These are phyloP conservation scores for Lecanosticta acicola DNA, from an alignment of 2,329 filamentous ascomycete species.

Conservation along the genomic window DNA sequence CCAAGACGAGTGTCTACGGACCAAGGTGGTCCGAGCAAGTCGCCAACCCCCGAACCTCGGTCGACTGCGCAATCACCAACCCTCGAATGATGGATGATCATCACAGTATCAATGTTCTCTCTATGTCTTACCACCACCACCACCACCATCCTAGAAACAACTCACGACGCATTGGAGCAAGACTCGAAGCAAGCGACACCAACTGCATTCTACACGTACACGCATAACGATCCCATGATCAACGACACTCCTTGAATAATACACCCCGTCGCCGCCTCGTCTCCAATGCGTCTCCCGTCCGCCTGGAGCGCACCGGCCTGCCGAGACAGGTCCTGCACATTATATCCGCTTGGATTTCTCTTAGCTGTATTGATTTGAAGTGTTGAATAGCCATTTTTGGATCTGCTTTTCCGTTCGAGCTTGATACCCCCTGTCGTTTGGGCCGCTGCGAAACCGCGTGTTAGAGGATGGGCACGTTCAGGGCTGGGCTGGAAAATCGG, in stretches of 20 bases:
- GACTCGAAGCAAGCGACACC: no score
- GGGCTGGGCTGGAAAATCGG: not conserved
- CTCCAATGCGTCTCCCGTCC: not conserved
- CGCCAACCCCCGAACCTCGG: not conserved
- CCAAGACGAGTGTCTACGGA: conserved; percentile 6
- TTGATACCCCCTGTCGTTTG: not conserved
- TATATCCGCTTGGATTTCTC: not conserved
- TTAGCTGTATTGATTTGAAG: not conserved
- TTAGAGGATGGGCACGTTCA: not conserved
- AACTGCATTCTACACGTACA: not conserved
- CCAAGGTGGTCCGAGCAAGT: no score
- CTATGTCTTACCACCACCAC: not conserved
- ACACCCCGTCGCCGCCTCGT: not conserved
- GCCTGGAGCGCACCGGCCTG: not conserved
- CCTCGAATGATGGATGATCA: not conserved
- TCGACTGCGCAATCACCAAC: not conserved
- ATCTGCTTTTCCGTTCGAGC: not conserved
- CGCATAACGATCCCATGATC: not conserved
- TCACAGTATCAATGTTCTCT: not conserved
- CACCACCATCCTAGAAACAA: not conserved
- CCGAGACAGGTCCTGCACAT: not conserved
- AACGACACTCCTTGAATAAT: not conserved
- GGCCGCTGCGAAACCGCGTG: not conserved
- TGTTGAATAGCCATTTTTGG: not conserved
- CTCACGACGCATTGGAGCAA: not conserved